Percentiles rank a stretch among this genome's conserved stretches.
phyloP scores from a whole-genome alignment of 257 asterid species.

The Solanum chilense region DNA sequence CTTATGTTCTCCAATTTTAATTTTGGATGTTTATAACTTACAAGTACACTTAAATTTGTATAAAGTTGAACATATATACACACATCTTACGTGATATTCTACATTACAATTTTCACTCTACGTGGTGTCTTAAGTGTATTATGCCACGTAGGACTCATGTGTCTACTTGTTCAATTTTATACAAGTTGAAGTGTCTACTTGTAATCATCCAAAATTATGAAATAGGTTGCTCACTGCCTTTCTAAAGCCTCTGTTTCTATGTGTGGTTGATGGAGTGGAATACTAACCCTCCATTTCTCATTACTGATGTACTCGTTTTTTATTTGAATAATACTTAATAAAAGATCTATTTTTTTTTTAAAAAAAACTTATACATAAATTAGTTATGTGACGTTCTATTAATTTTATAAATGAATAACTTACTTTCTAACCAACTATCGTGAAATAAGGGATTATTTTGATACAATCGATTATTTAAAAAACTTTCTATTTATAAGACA shows the following conservation, averaged over 20 bases:
- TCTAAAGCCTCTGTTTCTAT: not conserved
- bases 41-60: no score
- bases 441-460: not conserved
- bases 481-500: not conserved
- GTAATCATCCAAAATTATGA: not conserved
- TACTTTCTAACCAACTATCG: no score
- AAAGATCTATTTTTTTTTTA: no score
- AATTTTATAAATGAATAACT: no score
- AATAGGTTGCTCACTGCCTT: not conserved
- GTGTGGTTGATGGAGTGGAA: not conserved
- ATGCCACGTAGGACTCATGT: not conserved
- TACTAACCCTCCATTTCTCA: not conserved
- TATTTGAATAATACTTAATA: not conserved
- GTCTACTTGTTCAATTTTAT: not conserved
- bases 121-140: not conserved
- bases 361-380: no score
- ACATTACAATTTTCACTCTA: not conserved
- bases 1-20: not conserved
- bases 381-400: no score
- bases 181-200: not conserved
- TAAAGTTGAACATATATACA: not conserved
- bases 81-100: no score
- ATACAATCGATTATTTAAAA: no score
- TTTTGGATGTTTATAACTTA: not conserved
- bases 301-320: not conserved